Base-by-base conservation (phyloP, 345 rosid genomes). In the Bretschneidera sinensis region DNA sequence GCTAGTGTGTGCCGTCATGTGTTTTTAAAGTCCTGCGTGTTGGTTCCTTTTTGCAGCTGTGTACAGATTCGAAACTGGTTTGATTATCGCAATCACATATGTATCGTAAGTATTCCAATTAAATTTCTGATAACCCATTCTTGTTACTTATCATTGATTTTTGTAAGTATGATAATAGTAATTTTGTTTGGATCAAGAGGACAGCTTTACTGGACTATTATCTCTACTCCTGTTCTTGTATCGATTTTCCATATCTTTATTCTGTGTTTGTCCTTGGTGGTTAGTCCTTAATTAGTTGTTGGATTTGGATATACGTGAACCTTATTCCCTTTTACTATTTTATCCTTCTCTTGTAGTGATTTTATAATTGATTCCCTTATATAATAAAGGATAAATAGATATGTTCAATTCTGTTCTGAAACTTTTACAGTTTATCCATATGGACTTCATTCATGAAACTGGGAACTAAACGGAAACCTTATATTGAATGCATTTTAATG, bases 61-160 rank as follows among this genome's bases (percentile, higher is more conserved):
- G 90, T 87, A 55, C 83, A 82, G 77, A 79, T 87, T 24, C 78
- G 71, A 24, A 70, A 84, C 62, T 84, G 94, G 90, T 86, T 86
- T 76, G 92, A 83, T 64, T 83, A 86, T 63, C 76, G 87, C 63
- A 82, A 84, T 75, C 94, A 84, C 61, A 77, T 87, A 39, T 87
- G 88, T 71, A 84, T 87, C 2, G 95, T 84, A 77, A 87, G 90
- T 84, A 64, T 66, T 55, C 69, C 71, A 53, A 23, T 68, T 54
- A 51, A 51, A 17, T 39, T 48, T 39, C 61, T 70, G 53, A 23
- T 28, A 22, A 50, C 39, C 61, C 35, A 19, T 34, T 60, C 18
- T 21, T 21, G 45, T 39, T 39, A 39, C 45, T 39, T 39, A 7
- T 5, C 10, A 5, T 11, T 39, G 45, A 5, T 39, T 39, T 39